phyloP scores from a whole-genome alignment of 2,329 filamentous ascomycete species.

The Penicillium verrucosum region DNA sequence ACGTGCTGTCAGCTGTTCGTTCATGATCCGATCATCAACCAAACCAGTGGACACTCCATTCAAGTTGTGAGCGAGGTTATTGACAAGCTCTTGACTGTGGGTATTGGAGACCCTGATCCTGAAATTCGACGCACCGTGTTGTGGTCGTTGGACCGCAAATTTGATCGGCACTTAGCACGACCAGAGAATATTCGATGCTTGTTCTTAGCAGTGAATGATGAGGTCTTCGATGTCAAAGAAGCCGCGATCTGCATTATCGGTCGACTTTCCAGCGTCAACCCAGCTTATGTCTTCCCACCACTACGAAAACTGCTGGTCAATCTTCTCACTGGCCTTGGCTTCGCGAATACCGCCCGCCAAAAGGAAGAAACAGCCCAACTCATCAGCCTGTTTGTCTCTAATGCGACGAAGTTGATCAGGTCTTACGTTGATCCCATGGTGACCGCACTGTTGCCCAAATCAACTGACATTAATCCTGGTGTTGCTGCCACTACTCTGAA shows the following conservation, averaged over 20 bases:
- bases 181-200: constrained; percentile 95
- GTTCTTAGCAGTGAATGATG: constrained; percentile 93
- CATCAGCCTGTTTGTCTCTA: constrained; percentile 86
- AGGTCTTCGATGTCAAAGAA: constrained; percentile 87
- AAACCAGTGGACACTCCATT: constrained; percentile 94
- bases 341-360: constrained; percentile 87
- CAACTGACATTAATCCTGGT: constrained; percentile 76
- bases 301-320: constrained; percentile 93
- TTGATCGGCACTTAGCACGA: constrained; percentile 94
- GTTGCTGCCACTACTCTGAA: constrained; percentile 94
- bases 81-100: constrained; percentile 90
- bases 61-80: constrained; percentile 98
- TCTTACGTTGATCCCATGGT: constrained; percentile 98
- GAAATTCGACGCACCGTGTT: constrained; percentile 87
- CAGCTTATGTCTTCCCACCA: constrained; percentile 95
- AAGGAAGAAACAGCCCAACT: constrained; percentile 96
- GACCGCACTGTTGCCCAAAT: constrained; percentile 87
- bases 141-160: constrained; percentile 83
- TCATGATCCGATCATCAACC: constrained; percentile 93
- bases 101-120: constrained; percentile 85
- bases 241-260: constrained; percentile 96
- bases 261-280: constrained; percentile 83
- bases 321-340: constrained; percentile 91
- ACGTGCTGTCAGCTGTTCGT: constrained; percentile 98
- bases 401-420: constrained; percentile 88